Evolutionary conservation across 768 basidiomycete species (phyloP).

Genomic region (Mycena pura): DNA sequence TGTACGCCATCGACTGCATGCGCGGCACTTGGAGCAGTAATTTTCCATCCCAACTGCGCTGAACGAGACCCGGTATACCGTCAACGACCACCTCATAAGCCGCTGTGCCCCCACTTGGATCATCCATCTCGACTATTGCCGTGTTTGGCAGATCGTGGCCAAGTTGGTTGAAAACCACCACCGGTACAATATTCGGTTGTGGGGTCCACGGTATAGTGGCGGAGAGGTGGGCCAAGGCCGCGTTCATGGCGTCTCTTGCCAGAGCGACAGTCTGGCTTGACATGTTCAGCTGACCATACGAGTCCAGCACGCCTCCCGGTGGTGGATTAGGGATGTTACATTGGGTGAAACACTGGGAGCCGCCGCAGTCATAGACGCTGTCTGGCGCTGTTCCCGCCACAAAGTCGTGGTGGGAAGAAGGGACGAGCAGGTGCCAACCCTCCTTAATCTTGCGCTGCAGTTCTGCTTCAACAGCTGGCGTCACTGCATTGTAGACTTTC

Average conservation of each 20-base stretch:
- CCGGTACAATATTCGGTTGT: conserved; percentile 1
- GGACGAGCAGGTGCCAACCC: conserved; percentile 4
- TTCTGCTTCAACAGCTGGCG: background rate
- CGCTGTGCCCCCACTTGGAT: background rate
- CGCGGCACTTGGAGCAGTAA: conserved; percentile 9
- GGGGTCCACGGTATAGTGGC: background rate
- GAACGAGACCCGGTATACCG: background rate
- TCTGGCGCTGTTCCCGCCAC: conserved; percentile 2
- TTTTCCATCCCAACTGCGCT: conserved; percentile 7
- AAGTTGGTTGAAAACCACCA: conserved; percentile 13
- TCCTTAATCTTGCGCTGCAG: background rate
- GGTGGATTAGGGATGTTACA: background rate
- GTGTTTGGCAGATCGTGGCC: conserved; percentile 7
- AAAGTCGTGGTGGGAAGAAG: conserved; percentile 9
- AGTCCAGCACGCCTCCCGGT: background rate
- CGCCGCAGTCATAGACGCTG: background rate
- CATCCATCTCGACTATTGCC: conserved; percentile 9
- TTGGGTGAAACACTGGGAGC: background rate
- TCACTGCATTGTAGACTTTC: background rate
- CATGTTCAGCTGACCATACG: conserved; percentile 4
- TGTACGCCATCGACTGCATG: conserved; percentile 8
- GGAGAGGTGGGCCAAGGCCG: conserved; percentile 2
- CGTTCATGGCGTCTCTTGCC: conserved; percentile 5
- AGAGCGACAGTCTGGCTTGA: conserved; percentile 4
- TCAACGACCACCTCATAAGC: conserved; percentile 2